Conservation (phyloP, 176 grass and related monocot genomes). For the Eragrostis curvula region DNA sequence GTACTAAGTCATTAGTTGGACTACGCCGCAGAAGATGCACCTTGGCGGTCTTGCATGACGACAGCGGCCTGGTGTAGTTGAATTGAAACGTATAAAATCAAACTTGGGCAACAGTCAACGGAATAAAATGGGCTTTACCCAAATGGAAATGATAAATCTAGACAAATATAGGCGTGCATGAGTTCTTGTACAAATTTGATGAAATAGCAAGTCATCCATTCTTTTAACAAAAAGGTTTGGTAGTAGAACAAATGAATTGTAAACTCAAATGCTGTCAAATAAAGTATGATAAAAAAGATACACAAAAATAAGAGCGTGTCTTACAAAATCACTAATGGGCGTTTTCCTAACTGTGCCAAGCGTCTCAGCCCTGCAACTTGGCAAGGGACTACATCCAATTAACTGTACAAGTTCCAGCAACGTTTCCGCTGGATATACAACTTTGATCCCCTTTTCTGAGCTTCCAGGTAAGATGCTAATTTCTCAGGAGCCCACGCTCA, state of each 20-base stretch:
- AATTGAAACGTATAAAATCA: no score
- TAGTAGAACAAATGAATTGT: conserved; percentile 6
- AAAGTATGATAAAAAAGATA: not conserved
- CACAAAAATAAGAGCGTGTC: not conserved
- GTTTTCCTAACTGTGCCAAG: not conserved
- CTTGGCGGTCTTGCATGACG: no score
- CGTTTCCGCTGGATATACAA: not conserved
- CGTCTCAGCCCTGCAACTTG: not conserved
- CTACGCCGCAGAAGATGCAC: no score
- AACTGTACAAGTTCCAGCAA: conserved; percentile 9
- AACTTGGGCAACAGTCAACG: no score
- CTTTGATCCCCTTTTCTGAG: conserved; percentile 18
- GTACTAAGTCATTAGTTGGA: no score
- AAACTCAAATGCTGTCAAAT: conserved; percentile 20
- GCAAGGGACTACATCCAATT: conserved; percentile 17
- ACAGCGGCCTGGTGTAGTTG: no score
- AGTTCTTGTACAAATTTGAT: conserved; percentile 13
- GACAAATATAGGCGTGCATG: not conserved
- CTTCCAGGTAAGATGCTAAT: not conserved
- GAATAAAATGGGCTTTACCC: no score
- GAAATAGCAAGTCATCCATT: not conserved
- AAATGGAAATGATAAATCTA: not conserved
- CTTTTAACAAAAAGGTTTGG: conserved; percentile 5
- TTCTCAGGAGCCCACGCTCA: not conserved
- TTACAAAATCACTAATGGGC: not conserved